Conservation (phyloP, 2,329 filamentous ascomycete genomes). For the Cladobotryum mycophilum region DNA sequence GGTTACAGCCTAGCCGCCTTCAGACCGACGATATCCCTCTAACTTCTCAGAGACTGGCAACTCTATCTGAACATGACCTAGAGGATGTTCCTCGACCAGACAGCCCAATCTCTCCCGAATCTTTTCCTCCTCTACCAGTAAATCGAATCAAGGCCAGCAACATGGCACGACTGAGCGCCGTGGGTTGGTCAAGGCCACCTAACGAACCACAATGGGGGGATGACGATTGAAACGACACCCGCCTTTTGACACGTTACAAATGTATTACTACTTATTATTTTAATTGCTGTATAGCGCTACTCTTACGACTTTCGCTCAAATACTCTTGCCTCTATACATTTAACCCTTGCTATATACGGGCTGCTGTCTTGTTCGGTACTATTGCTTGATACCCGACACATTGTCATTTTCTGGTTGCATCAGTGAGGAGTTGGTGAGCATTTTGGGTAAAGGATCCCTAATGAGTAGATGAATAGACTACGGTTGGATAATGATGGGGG, state of each 20-base stretch:
- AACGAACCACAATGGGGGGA: slow-evolving; percentile 35
- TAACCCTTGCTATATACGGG: neutral
- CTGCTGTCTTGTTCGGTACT: neutral
- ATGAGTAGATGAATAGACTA: neutral
- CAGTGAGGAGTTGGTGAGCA: neutral
- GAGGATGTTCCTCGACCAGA: slow-evolving; percentile 35
- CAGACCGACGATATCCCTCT: neutral
- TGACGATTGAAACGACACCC: slow-evolving; percentile 24
- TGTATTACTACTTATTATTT: neutral
- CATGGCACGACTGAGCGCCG: slow-evolving; percentile 32
- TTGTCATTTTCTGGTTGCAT: neutral
- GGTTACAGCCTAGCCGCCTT: neutral
- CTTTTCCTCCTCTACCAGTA: slow-evolving; percentile 21
- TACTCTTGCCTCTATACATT: neutral
- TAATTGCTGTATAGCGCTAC: too few species aligned
- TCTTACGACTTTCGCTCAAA: too few species aligned
- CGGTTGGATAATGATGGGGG: neutral
- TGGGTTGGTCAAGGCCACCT: slow-evolving; percentile 20
- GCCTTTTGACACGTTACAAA: neutral
- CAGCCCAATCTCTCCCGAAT: slow-evolving; percentile 32
- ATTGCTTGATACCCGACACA: slow-evolving; percentile 1
- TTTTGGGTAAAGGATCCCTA: neutral
- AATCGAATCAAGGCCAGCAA: slow-evolving; percentile 25
- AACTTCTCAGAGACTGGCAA: slow-evolving; percentile 3
- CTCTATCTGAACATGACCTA: slow-evolving; percentile 12